Evolutionary conservation across 306 rosid genomes (phyloP), one percentile per base, ranked within the genome.

Genomic region (Rubus parviflorus): DNA sequence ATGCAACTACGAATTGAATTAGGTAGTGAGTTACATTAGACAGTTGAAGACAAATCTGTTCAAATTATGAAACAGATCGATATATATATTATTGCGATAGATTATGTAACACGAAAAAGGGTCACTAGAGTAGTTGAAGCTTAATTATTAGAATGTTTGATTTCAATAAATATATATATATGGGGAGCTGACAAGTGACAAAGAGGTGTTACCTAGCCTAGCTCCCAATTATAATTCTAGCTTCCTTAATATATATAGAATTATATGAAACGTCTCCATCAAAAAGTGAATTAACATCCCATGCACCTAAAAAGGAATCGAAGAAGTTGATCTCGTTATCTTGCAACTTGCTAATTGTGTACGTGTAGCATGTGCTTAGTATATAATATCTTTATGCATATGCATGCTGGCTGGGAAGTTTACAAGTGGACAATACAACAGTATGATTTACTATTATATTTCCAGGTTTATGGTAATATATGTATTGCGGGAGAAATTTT

Each of bases 21-120:
- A 52, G 91, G 87, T 83, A 62, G 73, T 14, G 41, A 53, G 84
- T 76, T 73, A 66, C 76, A 48, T 68, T 71, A 54, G 80, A 80
- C 15, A 76, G 73, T 47, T 66, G 7, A 30, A 16, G 47, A 52
- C 75, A 76, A 57, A 65, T 20, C 14, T 4, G 35, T n/a, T n/a
- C 14, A 10, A 56, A 20, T 19, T 19, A n/a, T 56, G 57, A 52
- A 17, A 19, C 22, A 52, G 22, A n/a, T 20, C 35, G 30, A 13
- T 11, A 49, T 0, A 49, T 0, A 12, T 11, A 13, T 4, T 22
- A 23, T 81, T 45, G 60, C 8, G 23, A 30, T 20, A 51, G 76
- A 79, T 85, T 87, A 38, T 73, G 48, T 38, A 48, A 52, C 66
- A 81, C 48, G 77, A 16, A 77, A 82, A 37, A 14, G 17, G 10